phyloP scores from a whole-genome alignment of 2,329 filamentous ascomycete species.

The Capronia americana region DNA sequence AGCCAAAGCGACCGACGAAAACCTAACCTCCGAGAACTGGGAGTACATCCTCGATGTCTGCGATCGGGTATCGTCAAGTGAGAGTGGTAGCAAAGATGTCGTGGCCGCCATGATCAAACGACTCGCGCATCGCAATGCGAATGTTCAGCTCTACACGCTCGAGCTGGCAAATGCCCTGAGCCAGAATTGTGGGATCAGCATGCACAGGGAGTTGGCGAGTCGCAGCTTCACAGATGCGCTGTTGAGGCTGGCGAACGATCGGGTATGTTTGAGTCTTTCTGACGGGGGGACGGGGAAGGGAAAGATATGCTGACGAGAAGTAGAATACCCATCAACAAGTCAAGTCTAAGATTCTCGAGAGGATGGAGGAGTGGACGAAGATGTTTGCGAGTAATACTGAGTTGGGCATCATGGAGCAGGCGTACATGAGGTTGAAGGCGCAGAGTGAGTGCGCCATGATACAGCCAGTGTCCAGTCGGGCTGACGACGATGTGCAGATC shows the following conservation, averaged over 20 bases:
- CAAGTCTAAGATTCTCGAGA: conserved; percentile 94
- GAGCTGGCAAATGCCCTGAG: conserved; percentile 89
- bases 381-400: conserved; percentile 92
- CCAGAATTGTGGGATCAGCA: conserved; percentile 84
- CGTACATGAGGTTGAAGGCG: conserved; percentile 83
- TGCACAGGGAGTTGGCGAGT: conserved; percentile 89
- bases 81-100: conserved; percentile 69
- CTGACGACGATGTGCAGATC: conserved; percentile 62
- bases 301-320: conserved; percentile 28
- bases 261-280: conserved; percentile 51
- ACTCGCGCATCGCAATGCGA: conserved; percentile 90
- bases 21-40: conserved; percentile 86
- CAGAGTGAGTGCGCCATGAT: conserved; percentile 57
- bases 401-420: conserved; percentile 96
- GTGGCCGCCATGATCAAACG: conserved; percentile 91
- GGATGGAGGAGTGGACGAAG: conserved; percentile 94
- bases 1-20: conserved; percentile 95
- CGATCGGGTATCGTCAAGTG: conserved; percentile 62
- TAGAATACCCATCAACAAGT: conserved; percentile 93
- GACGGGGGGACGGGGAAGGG: background rate
- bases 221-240: conserved; percentile 94
- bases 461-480: conserved; percentile 8
- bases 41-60: conserved; percentile 71
- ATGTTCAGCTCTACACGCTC: conserved; percentile 93
- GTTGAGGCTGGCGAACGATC: conserved; percentile 86